Evolutionary conservation across 805 yeast species (phyloP).

Genomic region (Wickerhamiella lipophila): DNA sequence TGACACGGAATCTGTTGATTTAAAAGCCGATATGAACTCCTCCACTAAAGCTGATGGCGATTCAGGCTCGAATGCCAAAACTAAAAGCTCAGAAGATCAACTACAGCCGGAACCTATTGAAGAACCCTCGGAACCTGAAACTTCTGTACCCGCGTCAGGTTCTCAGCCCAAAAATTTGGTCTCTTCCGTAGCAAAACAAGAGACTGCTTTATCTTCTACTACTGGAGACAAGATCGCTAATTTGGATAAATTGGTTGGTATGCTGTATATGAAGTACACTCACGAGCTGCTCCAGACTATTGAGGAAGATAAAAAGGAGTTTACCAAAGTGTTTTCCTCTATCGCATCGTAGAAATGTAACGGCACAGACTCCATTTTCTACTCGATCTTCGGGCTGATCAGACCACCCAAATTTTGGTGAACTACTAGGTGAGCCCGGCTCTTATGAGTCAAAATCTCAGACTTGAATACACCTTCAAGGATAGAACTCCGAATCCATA

Average conservation of each 20-base stretch:
- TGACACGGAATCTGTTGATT: background rate
- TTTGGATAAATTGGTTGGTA: conserved; percentile 4
- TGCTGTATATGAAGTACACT: conserved; percentile 7
- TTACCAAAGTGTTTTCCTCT: background rate
- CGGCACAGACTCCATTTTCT: too few relatives aligned
- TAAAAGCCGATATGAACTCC: background rate
- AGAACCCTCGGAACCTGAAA: background rate
- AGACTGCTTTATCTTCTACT: background rate
- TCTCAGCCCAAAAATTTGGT: background rate
- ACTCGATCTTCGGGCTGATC: too few relatives aligned
- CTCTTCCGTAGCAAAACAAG: background rate
- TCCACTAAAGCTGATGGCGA: background rate
- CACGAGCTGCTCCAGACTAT: background rate
- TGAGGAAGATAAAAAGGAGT: conserved; percentile 9
- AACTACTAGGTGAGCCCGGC: too few relatives aligned
- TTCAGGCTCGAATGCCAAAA: background rate
- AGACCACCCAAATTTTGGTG: too few relatives aligned
- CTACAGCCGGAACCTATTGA: background rate
- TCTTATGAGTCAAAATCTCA: too few relatives aligned
- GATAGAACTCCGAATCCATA: too few relatives aligned
- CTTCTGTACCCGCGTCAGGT: background rate
- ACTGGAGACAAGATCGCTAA: background rate
- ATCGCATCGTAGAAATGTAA: background rate
- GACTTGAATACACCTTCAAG: too few relatives aligned
- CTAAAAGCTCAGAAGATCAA: background rate